Conservation (phyloP, 306 rosid genomes). For the Datisca glomerata region DNA sequence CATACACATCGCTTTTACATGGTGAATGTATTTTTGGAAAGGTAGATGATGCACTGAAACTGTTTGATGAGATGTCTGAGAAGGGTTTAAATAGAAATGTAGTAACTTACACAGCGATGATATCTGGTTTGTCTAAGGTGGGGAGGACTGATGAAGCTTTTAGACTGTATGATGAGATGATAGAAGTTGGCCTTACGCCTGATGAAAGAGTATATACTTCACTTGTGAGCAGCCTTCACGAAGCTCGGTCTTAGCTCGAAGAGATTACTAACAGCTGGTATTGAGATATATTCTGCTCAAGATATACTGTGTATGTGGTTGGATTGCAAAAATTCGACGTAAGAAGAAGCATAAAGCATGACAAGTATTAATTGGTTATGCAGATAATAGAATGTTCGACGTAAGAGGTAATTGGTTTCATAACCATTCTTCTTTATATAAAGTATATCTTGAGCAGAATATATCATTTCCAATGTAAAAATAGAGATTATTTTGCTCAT, state of each 20-base stretch:
- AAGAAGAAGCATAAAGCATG: too few relatives aligned
- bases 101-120: conserved; percentile 51
- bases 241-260: conserved; percentile 8
- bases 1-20: conserved; percentile 62
- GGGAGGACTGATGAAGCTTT: conserved; percentile 79
- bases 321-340: too few relatives aligned
- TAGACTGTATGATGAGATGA: conserved; percentile 65
- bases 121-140: conserved; percentile 67
- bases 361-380: too few relatives aligned
- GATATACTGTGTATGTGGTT: too few relatives aligned
- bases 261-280: too few relatives aligned
- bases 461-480: too few relatives aligned
- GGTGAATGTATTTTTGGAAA: conserved; percentile 62
- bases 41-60: conserved; percentile 44
- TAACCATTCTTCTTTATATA: too few relatives aligned
- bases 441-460: too few relatives aligned
- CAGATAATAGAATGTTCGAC: too few relatives aligned
- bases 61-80: conserved; percentile 50
- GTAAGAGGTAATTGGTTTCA: too few relatives aligned
- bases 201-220: conserved; percentile 64
- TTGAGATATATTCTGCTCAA: too few relatives aligned
- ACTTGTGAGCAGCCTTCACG: conserved; percentile 58
- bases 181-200: conserved; percentile 37
- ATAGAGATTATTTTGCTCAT: too few relatives aligned
- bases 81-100: conserved; percentile 35